Evolutionary conservation across 2,329 filamentous ascomycete species (phyloP).

Genomic region (Neonectria sp.): DNA sequence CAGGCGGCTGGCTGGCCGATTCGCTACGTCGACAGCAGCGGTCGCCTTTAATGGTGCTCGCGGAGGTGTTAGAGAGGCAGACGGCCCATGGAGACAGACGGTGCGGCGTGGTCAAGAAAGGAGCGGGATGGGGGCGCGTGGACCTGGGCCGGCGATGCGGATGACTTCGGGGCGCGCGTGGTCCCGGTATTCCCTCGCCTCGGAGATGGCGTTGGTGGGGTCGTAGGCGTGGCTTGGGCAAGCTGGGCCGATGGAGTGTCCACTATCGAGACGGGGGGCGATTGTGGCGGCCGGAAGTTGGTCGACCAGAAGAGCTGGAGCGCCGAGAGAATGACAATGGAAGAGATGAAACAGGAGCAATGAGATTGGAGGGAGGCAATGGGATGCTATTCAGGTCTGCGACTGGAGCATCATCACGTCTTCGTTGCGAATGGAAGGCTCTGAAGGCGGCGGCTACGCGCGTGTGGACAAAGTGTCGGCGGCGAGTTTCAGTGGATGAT

Average conservation of each 20-base stretch:
- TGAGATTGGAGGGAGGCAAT: slow-evolving; percentile 3
- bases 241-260: slow-evolving; percentile 6
- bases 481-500: slow-evolving; percentile 7
- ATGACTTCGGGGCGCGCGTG: slow-evolving; percentile 51
- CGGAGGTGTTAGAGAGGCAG: slow-evolving; percentile 22
- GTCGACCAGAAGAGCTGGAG: background rate
- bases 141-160: slow-evolving; percentile 50
- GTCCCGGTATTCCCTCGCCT: slow-evolving; percentile 38
- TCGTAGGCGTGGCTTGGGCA: slow-evolving; percentile 23
- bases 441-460: background rate
- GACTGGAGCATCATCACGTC: background rate
- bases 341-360: slow-evolving; percentile 6
- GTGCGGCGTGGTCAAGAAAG: slow-evolving; percentile 36
- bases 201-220: slow-evolving; percentile 31
- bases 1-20: slow-evolving; percentile 31
- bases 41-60: slow-evolving; percentile 31
- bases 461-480: background rate
- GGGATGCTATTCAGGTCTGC: background rate
- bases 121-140: slow-evolving; percentile 46
- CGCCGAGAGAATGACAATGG: background rate
- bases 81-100: slow-evolving; percentile 24
- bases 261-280: background rate
- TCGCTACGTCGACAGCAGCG: slow-evolving; percentile 29
- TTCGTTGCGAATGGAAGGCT: background rate
- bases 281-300: slow-evolving; percentile 6